Evolutionary conservation across 148 eudicot species (phyloP).

Genomic region (Gaultheria prostrata): DNA sequence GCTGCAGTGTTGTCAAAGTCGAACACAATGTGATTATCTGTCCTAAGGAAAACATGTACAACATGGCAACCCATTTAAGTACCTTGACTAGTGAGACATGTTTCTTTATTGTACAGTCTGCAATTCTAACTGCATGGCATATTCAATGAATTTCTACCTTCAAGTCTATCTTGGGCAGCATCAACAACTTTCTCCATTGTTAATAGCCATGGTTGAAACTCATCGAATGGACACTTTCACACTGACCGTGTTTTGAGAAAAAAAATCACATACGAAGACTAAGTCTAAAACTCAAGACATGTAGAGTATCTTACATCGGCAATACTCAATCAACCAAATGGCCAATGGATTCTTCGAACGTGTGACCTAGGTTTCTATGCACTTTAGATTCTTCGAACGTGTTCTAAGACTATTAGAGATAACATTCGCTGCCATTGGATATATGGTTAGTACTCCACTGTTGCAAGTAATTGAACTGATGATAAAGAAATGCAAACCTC

Average conservation of each 20-base stretch:
- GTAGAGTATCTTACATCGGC: neutral
- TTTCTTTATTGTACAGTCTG: neutral
- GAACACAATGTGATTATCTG: neutral
- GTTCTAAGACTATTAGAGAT: no score
- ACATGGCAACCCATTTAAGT: neutral
- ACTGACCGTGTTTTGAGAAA: neutral
- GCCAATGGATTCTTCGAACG: no score
- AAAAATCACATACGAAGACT: neutral
- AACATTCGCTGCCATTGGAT: neutral
- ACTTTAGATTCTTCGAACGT: neutral
- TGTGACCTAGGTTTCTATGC: neutral
- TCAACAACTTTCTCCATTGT: neutral
- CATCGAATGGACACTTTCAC: neutral
- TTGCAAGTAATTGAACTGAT: neutral
- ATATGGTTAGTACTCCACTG: neutral
- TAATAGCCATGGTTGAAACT: neutral
- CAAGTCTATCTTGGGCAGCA: neutral
- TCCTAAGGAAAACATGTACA: neutral
- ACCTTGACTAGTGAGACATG: neutral
- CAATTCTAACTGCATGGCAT: neutral
- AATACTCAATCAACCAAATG: neutral
- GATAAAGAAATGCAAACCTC: slow-evolving; percentile 47
- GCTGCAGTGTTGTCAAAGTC: neutral
- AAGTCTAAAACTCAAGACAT: neutral
- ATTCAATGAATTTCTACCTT: neutral